Conservation (phyloP, 2,329 filamentous ascomycete species). For the Coniochaeta ligniaria region DNA sequence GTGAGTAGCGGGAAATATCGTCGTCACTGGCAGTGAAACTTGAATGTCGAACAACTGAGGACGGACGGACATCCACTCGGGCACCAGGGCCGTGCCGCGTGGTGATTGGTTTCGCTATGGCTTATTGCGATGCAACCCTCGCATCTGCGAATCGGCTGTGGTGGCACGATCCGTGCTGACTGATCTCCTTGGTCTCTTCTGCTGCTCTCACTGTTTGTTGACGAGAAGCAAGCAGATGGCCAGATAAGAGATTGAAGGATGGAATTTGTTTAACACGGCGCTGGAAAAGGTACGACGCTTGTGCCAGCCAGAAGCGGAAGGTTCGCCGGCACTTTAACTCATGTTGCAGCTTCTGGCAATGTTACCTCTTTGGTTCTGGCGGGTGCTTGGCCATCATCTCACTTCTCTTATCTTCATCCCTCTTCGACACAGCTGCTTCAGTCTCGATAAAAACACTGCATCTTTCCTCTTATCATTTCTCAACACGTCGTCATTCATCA, state of each 20-base stretch:
- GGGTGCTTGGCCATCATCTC: background rate
- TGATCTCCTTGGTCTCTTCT: background rate
- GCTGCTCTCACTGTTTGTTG: background rate
- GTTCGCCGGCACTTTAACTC: background rate
- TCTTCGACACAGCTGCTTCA: too few species aligned
- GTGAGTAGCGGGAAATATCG: background rate
- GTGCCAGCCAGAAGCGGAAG: background rate
- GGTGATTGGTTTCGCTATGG: background rate
- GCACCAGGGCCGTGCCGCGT: background rate
- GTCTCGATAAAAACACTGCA: too few species aligned
- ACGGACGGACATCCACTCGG: background rate
- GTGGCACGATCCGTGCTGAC: background rate
- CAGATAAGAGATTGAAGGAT: background rate
- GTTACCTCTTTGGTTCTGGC: background rate
- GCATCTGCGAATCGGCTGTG: background rate
- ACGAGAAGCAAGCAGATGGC: background rate
- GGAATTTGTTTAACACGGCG: background rate
- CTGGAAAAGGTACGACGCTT: background rate
- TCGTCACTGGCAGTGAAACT: background rate
- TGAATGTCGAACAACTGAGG: background rate
- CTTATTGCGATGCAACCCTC: background rate
- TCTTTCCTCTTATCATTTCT: too few species aligned
- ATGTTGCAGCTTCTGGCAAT: background rate
- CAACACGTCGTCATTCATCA: background rate
- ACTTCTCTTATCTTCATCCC: background rate